These are phyloP conservation scores for Boletus vinaceobasis DNA, from an alignment of 768 basidiomycete genomes.

Conservation along the genomic window DNA sequence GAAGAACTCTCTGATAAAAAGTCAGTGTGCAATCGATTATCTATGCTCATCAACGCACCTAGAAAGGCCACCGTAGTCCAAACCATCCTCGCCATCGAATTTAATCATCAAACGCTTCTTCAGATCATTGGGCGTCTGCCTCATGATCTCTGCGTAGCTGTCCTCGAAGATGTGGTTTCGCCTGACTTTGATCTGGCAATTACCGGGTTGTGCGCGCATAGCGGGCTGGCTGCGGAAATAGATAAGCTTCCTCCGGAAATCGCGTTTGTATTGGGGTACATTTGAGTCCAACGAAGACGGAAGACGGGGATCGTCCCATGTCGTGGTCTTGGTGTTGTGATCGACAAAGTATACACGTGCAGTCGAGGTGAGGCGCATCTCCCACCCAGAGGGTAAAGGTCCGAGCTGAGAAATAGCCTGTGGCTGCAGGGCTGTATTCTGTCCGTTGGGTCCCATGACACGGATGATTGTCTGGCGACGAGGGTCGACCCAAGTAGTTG, in stretches of 20 bases:
- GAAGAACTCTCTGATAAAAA: conserved; percentile 85
- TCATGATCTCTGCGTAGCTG: conserved; percentile 99
- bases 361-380: conserved; percentile 98
- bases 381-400: conserved; percentile 97
- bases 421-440: conserved; percentile 83
- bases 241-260: conserved; percentile 98
- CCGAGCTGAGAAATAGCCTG: conserved; percentile 97
- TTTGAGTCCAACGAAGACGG: conserved; percentile 95
- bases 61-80: conserved; percentile 97
- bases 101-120: conserved; percentile 99
- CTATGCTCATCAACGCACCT: conserved; percentile 50
- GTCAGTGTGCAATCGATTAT: conserved; percentile 5
- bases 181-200: conserved; percentile 98
- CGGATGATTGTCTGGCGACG: conserved; percentile 95
- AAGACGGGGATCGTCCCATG: conserved; percentile 97
- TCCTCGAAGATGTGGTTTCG: conserved; percentile 99
- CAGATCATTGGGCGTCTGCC: conserved; percentile 95
- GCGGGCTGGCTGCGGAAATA: conserved; percentile 99
- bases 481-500: conserved; percentile 99
- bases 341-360: conserved; percentile 99
- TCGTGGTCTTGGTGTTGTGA: conserved; percentile 99
- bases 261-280: conserved; percentile 99
- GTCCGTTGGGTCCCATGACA: conserved; percentile 92
- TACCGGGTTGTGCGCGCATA: conserved; percentile 96
- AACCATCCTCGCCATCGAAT: conserved; percentile 97